A percentile compares a stretch with the other conserved stretches of the same genome.
phyloP scores from a whole-genome alignment of 2,329 filamentous ascomycete species.

The Fusarium cicatricum region DNA sequence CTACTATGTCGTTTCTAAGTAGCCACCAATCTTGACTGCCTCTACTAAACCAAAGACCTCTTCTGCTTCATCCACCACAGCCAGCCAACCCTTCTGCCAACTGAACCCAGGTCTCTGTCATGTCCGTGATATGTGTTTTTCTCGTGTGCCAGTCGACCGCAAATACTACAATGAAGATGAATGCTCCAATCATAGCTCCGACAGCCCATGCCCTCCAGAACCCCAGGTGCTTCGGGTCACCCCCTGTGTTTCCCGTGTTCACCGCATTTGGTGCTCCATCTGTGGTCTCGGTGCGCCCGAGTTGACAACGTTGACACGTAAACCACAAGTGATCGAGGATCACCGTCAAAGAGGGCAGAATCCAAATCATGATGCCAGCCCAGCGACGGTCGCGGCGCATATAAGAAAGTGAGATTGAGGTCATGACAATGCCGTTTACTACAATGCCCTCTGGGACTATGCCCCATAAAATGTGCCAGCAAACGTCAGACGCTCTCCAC shows the following conservation, averaged over 20 bases:
- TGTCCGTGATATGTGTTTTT: not conserved
- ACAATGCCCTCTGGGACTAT: not conserved
- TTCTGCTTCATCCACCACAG: not conserved
- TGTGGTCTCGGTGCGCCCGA: not conserved
- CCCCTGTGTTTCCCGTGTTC: not conserved
- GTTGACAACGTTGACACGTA: not conserved
- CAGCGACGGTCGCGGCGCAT: not conserved
- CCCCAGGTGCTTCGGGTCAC: not conserved
- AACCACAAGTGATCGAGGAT: not conserved
- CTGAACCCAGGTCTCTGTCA: not conserved
- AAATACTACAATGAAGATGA: not conserved
- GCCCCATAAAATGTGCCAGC: not conserved
- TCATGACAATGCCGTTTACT: not conserved
- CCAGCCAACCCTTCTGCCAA: not conserved
- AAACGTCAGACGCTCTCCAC: not conserved
- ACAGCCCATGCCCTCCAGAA: not conserved
- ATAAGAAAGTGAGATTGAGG: not conserved
- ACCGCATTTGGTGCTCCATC: not conserved
- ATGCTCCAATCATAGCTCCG: not conserved
- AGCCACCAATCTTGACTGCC: too few species aligned
- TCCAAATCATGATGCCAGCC: not conserved
- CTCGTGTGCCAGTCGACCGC: not conserved
- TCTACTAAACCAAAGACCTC: too few species aligned
- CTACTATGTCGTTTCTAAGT: too few species aligned
- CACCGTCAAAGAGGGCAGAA: not conserved